Conservation (phyloP, 306 rosid genomes). For the Glycine soja region DNA sequence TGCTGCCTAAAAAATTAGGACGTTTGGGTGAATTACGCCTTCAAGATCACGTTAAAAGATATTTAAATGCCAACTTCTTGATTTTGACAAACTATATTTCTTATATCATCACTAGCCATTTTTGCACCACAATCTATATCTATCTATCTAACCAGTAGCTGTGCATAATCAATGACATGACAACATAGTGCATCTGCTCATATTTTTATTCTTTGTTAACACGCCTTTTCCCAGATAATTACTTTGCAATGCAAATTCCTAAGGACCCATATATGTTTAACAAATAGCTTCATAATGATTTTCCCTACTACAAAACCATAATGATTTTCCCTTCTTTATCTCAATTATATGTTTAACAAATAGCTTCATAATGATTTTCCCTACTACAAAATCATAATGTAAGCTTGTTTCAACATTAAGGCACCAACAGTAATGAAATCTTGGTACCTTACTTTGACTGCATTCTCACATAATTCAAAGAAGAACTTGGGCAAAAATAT, state of each 20-base stretch:
- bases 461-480: no score
- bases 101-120: constrained; percentile 1
- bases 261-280: neutral
- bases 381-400: no score
- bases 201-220: neutral
- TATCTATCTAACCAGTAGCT: neutral
- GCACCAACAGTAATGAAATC: no score
- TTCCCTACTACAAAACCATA: no score
- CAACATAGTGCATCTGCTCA: neutral
- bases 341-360: no score
- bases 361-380: no score
- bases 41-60: constrained; percentile 7
- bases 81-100: constrained; percentile 15
- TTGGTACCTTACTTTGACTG: no score
- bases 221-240: neutral
- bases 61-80: neutral
- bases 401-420: no score
- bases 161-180: constrained; percentile 13
- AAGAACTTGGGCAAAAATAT: no score
- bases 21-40: neutral
- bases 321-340: no score
- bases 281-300: no score
- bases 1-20: constrained; percentile 11
- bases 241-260: constrained; percentile 8
- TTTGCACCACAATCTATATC: constrained; percentile 38